Conservation (phyloP, 129 eudicot species). For the Flaveria bidentis region DNA sequence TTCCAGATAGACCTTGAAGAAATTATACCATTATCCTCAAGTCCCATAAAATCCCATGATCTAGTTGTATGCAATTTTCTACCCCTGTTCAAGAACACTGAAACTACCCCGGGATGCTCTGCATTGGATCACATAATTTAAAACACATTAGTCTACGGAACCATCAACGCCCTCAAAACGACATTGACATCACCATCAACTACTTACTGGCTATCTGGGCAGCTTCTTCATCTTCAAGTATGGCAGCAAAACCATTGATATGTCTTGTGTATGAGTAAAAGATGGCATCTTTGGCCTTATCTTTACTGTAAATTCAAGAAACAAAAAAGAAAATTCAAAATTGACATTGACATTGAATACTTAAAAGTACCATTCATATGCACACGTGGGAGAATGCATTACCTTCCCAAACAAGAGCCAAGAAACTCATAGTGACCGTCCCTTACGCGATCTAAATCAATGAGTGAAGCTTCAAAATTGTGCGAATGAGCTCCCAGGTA, state of each 20-base stretch:
- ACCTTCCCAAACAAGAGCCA: constrained; percentile 90
- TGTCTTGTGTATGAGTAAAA: constrained; percentile 86
- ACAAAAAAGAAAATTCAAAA: neutral
- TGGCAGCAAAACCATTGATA: constrained; percentile 97
- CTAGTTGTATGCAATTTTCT: constrained; percentile 82
- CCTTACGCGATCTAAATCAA: constrained; percentile 58
- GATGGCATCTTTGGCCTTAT: constrained; percentile 80
- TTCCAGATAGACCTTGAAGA: constrained; percentile 63
- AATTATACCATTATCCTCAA: constrained; percentile 59
- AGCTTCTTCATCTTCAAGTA: constrained; percentile 76
- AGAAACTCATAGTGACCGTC: constrained; percentile 72
- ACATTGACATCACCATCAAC: neutral
- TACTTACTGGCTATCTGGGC: constrained; percentile 65
- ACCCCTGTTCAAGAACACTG: constrained; percentile 77
- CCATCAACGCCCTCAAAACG: neutral
- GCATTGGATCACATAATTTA: constrained; percentile 27
- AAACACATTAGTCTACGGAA: neutral
- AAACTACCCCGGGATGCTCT: constrained; percentile 82
- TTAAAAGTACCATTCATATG: neutral
- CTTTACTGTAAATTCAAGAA: constrained; percentile 34
- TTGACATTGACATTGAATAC: neutral
- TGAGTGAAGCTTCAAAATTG: constrained; percentile 35
- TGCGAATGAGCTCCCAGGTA: constrained; percentile 91
- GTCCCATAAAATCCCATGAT: constrained; percentile 86
- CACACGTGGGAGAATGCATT: constrained; percentile 21